These are phyloP conservation scores for Lactarius hatsudake DNA, from an alignment of 768 basidiomycete species.

Conservation along the genomic window DNA sequence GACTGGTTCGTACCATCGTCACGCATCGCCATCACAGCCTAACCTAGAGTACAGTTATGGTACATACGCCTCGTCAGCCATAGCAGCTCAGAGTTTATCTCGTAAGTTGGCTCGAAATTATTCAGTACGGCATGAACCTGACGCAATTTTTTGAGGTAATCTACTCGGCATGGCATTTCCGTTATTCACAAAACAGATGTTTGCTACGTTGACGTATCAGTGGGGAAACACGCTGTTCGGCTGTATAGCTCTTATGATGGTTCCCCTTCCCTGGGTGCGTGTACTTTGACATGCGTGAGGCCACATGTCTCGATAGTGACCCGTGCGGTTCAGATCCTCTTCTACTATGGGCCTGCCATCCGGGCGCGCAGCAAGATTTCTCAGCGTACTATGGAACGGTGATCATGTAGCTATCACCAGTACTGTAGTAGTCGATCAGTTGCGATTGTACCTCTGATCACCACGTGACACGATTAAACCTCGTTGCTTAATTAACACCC, in stretches of 20 bases:
- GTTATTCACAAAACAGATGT: conserved; percentile 49
- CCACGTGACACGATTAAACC: conserved; percentile 11
- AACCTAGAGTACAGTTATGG: conserved; percentile 35
- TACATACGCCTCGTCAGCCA: conserved; percentile 51
- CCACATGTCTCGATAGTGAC: not conserved
- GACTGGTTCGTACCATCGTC: conserved; percentile 41
- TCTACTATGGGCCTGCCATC: conserved; percentile 15
- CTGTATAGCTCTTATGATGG: conserved; percentile 42
- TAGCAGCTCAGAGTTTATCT: conserved; percentile 50
- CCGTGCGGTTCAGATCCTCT: conserved; percentile 9
- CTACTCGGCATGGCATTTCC: conserved; percentile 45
- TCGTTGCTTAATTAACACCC: not conserved
- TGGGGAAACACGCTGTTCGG: conserved; percentile 49
- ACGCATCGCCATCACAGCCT: not conserved
- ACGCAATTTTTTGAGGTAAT: conserved; percentile 35
- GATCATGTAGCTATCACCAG: not conserved
- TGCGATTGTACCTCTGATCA: not conserved
- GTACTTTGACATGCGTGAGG: not conserved
- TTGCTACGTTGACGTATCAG: conserved; percentile 43
- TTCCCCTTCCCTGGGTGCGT: conserved; percentile 45
- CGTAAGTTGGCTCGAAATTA: conserved; percentile 34
- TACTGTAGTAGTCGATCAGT: too few relatives aligned
- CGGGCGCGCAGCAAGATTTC: conserved; percentile 20
- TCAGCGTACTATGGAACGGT: conserved; percentile 9
- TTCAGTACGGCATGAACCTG: not conserved